A percentile compares a stretch with the other conserved stretches of the same genome.
Conservation (phyloP, 805 yeast genomes). For the Yamadazyma ubonensis region DNA sequence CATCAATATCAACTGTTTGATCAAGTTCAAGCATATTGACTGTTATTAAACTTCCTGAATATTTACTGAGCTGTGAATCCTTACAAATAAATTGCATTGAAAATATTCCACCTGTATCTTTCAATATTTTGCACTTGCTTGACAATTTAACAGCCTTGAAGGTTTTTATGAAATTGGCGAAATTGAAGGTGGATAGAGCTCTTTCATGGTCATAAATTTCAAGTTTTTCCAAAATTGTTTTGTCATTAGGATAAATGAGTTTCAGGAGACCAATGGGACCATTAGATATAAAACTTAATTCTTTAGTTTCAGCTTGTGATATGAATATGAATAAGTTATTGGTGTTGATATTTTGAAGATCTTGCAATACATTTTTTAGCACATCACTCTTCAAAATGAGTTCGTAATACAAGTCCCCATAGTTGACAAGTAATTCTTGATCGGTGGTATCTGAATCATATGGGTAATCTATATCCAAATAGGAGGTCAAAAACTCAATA, state of each 20-base stretch:
- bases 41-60: constrained; percentile 39
- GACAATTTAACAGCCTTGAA: constrained; percentile 38
- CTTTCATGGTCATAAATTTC: constrained; percentile 28
- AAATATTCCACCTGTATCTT: constrained; percentile 35
- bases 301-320: constrained; percentile 31
- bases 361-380: constrained; percentile 34
- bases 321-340: constrained; percentile 31
- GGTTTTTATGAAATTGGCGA: constrained; percentile 32
- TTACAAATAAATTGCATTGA: constrained; percentile 40
- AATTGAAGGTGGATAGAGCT: constrained; percentile 30
- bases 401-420: constrained; percentile 32
- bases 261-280: constrained; percentile 76
- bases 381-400: constrained; percentile 40
- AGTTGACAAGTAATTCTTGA: constrained; percentile 24
- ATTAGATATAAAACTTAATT: constrained; percentile 57
- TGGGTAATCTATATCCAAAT: constrained; percentile 27
- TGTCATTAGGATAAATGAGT: constrained; percentile 62
- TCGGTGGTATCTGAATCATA: constrained; percentile 23
- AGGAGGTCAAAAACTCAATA: constrained; percentile 41
- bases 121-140: constrained; percentile 38
- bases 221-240: constrained; percentile 60
- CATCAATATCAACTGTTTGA: constrained; percentile 9
- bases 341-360: constrained; percentile 36
- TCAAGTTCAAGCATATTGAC: constrained; percentile 39
- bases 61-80: constrained; percentile 23